Conservation (phyloP, 345 rosid species). For the Eucalyptus tenuipes region DNA sequence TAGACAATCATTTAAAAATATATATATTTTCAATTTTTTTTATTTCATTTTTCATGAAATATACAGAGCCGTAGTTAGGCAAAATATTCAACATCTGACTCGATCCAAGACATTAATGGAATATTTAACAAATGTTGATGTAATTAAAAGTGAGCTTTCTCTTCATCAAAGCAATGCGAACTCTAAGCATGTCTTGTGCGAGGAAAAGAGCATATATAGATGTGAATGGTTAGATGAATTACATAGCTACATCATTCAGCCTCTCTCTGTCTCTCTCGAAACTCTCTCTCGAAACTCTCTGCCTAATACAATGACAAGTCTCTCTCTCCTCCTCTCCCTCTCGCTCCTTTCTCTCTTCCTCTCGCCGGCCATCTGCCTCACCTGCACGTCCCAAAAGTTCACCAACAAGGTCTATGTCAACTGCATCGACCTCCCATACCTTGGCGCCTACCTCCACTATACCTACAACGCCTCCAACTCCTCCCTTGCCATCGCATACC, state of each 20-base stretch:
- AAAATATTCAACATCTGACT: neutral
- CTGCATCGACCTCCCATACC: conserved; percentile 64
- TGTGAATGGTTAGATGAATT: neutral
- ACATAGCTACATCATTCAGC: neutral
- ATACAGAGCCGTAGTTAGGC: neutral
- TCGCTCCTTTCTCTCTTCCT: conserved; percentile 14
- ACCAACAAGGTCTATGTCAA: conserved; percentile 26
- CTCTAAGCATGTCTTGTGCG: neutral
- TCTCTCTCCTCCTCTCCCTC: neutral
- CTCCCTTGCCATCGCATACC: conserved; percentile 58
- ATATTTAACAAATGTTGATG: neutral
- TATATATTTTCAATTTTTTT: neutral
- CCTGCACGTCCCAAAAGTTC: conserved; percentile 49
- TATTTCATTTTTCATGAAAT: neutral
- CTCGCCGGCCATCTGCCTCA: neutral
- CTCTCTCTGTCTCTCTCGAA: neutral
- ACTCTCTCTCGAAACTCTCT: neutral
- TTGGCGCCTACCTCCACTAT: conserved; percentile 58
- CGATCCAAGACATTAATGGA: neutral
- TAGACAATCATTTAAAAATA: neutral
- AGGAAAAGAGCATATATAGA: neutral
- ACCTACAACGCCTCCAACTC: conserved; percentile 36
- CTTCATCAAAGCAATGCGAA: neutral
- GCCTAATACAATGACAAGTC: neutral
- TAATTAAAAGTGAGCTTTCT: neutral